Percentiles rank a stretch among this genome's conserved stretches.
These are phyloP conservation scores for Blastobotrys apis DNA, from an alignment of 1,139 yeast genomes.

Conservation along the genomic window DNA sequence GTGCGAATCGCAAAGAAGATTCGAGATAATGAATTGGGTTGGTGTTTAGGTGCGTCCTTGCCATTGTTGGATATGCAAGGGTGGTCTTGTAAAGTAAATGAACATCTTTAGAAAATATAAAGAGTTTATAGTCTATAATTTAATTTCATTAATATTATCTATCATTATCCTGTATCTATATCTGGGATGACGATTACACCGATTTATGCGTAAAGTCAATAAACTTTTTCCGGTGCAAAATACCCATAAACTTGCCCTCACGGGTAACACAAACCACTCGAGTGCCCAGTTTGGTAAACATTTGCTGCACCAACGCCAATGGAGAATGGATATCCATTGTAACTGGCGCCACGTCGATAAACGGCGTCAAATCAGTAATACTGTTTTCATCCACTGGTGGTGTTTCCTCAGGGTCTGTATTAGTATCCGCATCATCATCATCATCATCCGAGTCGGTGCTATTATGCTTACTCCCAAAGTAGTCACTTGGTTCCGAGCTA, in stretches of 20 bases:
- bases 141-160: too few relatives aligned
- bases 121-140: too few relatives aligned
- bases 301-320: conserved; percentile 49
- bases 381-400: background rate
- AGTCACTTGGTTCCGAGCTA: background rate
- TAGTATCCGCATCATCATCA: conserved; percentile 5
- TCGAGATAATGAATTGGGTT: conserved; percentile 84
- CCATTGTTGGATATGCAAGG: conserved; percentile 70
- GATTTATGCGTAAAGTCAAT: conserved; percentile 41
- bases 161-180: too few relatives aligned
- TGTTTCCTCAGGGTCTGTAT: background rate
- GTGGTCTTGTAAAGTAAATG: conserved; percentile 58
- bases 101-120: too few relatives aligned
- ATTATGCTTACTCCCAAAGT: background rate
- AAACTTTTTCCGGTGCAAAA: conserved; percentile 53
- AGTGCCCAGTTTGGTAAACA: conserved; percentile 54
- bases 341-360: conserved; percentile 49
- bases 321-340: conserved; percentile 50
- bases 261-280: conserved; percentile 49
- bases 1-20: conserved; percentile 87
- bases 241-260: conserved; percentile 50
- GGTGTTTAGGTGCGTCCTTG: conserved; percentile 98
- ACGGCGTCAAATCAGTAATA: conserved; percentile 40
- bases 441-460: background rate
- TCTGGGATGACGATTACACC: too few relatives aligned